Evolutionary conservation across 2,329 filamentous ascomycete genomes (phyloP), one percentile per base, ranked within the genome.

Genomic region (Colletotrichum caudatum): DNA sequence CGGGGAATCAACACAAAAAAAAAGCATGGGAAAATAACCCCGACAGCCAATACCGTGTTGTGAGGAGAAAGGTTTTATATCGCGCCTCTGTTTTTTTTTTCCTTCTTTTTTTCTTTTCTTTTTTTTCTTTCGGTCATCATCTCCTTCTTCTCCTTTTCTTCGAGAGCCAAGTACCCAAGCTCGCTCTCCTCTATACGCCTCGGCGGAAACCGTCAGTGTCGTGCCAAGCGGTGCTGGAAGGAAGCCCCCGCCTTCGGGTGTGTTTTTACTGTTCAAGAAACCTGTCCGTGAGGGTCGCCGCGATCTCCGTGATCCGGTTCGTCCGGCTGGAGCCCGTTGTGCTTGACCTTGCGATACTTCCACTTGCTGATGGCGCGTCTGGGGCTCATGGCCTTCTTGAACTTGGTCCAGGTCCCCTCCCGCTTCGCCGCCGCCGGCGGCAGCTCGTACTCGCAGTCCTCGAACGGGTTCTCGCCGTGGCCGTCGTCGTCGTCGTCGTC

Each of bases 321-420:
- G 9, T 69, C 68, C 16, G 64, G n/a, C 46, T 59, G 26, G 18
- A 33, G 18, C 7, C 23, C 18, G 9, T 33, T 59, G 48, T 68
- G 58, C n/a, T 71, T 56, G 4, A 71, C 69, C 37, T 71, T 71
- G 7, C 69, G 69, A 48, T 71, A 71, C 12, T 53, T 53, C 69
- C 69, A 71, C 58, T 71, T 71, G 23, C 69, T 71, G 23, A 71
- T 71, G 2, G 69, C 69, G 8, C 69, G 50, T 29, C n/a, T 62
- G 29, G 69, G 69, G n/a, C 64, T 71, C 69, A 71, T 71, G 7
- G 69, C 69, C 59, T 71, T 71, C 39, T 71, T 71, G 53, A 71
- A 64, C 51, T 69, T 71, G 18, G 57, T 71, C 69, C 69, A 71
- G 5, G 64, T 48, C 9, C 69, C 64, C 44, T 64, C 64, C n/a